A percentile compares a stretch with the other conserved stretches of the same genome.
These are phyloP conservation scores for Leishmania arabica DNA, from an alignment of 208 protist species.

Conservation along the genomic window DNA sequence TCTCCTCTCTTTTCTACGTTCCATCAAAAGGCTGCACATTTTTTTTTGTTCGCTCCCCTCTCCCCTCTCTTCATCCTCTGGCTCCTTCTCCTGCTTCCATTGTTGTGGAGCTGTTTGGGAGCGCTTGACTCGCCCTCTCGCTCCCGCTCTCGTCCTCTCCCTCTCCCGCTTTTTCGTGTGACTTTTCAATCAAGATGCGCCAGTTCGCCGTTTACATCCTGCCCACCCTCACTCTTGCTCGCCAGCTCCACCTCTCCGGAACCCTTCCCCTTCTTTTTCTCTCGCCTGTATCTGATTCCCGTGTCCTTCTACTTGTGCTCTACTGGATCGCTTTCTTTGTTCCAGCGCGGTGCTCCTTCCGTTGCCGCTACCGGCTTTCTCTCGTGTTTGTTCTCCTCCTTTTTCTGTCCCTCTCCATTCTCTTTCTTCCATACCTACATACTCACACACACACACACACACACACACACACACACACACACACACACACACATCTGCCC, in stretches of 20 bases:
- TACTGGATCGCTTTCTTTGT: not conserved
- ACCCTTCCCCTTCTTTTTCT: not conserved
- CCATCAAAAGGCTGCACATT: not conserved
- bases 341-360: not conserved
- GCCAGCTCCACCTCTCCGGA: not conserved
- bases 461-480: too few species aligned
- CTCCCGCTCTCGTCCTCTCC: not conserved
- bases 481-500: not conserved
- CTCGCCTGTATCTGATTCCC: not conserved
- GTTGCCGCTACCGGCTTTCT: conserved; percentile 6
- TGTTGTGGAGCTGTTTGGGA: not conserved
- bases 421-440: not conserved
- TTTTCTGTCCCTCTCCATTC: not conserved
- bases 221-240: not conserved
- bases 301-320: not conserved
- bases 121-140: not conserved
- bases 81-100: not conserved
- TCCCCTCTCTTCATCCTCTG: not conserved
- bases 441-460: too few species aligned
- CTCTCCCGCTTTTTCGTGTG: conserved; percentile 1
- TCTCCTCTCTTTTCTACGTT: not conserved
- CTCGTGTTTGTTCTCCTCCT: not conserved
- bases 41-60: not conserved
- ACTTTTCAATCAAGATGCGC: not conserved
- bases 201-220: not conserved